A percentile compares a stretch with the other conserved stretches of the same genome.
Conservation (phyloP, 1,284 basidiomycete genomes). For the Apiotrichum mycotoxinovorans region DNA sequence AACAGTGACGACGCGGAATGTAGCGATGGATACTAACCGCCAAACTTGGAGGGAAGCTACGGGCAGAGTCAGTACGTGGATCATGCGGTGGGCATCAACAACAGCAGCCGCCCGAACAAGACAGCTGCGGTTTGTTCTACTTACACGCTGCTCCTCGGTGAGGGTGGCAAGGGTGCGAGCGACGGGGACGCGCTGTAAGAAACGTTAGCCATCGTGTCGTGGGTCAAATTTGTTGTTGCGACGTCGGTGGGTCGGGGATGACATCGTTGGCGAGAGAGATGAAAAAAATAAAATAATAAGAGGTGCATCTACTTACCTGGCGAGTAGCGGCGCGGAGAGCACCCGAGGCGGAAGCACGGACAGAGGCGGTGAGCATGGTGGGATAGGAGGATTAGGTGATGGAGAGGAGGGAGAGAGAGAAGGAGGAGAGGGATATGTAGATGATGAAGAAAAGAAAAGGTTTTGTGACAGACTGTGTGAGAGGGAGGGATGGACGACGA, state of each 20-base stretch:
- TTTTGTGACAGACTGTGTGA: no score
- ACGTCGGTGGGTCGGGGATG: not conserved
- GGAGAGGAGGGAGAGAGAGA: slow-evolving; percentile 6
- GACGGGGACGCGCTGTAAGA: slow-evolving; percentile 34
- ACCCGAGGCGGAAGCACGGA: slow-evolving; percentile 31
- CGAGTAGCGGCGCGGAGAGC: slow-evolving; percentile 27
- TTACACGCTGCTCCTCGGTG: slow-evolving; percentile 43
- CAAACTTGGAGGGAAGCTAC: slow-evolving; percentile 88
- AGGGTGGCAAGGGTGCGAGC: slow-evolving; percentile 42
- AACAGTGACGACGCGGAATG: not conserved
- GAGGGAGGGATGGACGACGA: not conserved
- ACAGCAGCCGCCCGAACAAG: not conserved
- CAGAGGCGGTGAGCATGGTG: slow-evolving; percentile 34
- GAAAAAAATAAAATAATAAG: no score
- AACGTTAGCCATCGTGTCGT: not conserved
- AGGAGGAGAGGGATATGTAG: no score
- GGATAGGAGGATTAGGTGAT: not conserved
- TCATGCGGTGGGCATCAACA: no score
- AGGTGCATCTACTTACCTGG: slow-evolving; percentile 21
- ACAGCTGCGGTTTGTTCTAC: slow-evolving; percentile 4
- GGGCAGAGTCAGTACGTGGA: not conserved
- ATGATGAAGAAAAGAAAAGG: no score
- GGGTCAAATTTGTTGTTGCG: slow-evolving; percentile 16
- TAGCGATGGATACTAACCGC: slow-evolving; percentile 61
- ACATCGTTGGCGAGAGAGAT: no score